Evolutionary conservation across 2,329 filamentous ascomycete species (phyloP), one percentile per base, ranked within the genome.

Genomic region (Fusarium xylarioides): DNA sequence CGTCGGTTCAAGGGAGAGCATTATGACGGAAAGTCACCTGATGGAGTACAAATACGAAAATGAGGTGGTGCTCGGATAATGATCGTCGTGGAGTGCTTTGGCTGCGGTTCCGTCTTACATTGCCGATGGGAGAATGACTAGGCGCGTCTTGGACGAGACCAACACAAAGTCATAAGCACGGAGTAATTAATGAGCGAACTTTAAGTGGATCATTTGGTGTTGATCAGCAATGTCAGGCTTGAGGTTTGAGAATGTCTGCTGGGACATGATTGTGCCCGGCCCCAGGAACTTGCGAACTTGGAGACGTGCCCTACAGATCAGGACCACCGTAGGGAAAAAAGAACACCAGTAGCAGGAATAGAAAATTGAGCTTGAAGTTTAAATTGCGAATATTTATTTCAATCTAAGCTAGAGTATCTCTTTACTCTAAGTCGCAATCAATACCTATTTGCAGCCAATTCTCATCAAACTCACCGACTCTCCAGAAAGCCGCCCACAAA

Each of bases 341-440:
- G 9, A 1, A 21, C 4, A 15, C 18, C 2, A 11, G 4, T 15
- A 21, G 26, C 12, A 28, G 15, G 8, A 28, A 11, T 46, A 26
- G 9, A 21, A 26, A 26, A 15, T 2, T 3, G 4, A 46, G 26
- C 4, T 21, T 46, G 0, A 0, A 21, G 5, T 28, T 28, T 11
- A 15, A 1, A 15, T 46, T 21, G 11, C 26, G 9, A 19, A 21
- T 11, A 7, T 46, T 28, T 7, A 7, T 21, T 28, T 9, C 44
- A 15, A 15, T 28, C 9, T 21, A 49, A 23, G 12, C 26, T 49
- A n/a, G 9, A 32, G 21, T 30, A n/a, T 6, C 9, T 34, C 16
- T 35, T 9, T 34, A 12, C 30, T 18, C 4, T 26, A 18, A 19
- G 30, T 18, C 21, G 30, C 14, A 4, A 18, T 50, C 18, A 21